phyloP scores from a whole-genome alignment of 345 rosid genomes.

The Salix exigua region DNA sequence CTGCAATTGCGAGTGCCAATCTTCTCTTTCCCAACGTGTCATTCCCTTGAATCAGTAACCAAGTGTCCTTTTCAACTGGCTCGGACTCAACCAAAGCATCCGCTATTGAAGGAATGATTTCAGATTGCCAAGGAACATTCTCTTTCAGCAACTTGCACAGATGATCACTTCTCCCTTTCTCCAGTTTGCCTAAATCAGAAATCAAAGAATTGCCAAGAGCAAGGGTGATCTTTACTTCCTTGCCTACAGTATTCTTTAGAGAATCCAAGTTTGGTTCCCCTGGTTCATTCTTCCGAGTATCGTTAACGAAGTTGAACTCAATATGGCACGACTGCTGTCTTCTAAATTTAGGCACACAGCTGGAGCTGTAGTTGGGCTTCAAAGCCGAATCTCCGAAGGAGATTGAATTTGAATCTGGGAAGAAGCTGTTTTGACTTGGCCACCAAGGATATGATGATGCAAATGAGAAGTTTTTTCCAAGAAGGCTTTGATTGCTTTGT shows the following conservation, averaged over 20 bases:
- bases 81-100: constrained; percentile 39
- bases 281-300: constrained; percentile 24
- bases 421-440: constrained; percentile 42
- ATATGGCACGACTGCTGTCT: constrained; percentile 64
- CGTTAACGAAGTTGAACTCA: constrained; percentile 51
- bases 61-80: constrained; percentile 34
- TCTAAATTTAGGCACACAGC: constrained; percentile 58
- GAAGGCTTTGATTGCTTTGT: constrained; percentile 25
- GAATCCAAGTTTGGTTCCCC: constrained; percentile 55
- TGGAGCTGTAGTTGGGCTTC: constrained; percentile 32
- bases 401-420: constrained; percentile 41
- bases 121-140: constrained; percentile 73
- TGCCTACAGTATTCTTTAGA: constrained; percentile 51
- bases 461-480: constrained; percentile 27
- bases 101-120: constrained; percentile 46
- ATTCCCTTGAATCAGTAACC: constrained; percentile 67
- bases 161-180: constrained; percentile 26
- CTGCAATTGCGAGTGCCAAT: constrained; percentile 60
- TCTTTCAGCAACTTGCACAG: constrained; percentile 45
- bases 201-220: constrained; percentile 56
- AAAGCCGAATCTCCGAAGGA: constrained; percentile 41
- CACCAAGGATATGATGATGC: constrained; percentile 48
- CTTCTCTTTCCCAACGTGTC: constrained; percentile 70
- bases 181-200: constrained; percentile 36
- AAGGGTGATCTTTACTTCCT: constrained; percentile 69